Evolutionary conservation across 345 rosid species (phyloP).

Genomic region (Aegle marmelos): DNA sequence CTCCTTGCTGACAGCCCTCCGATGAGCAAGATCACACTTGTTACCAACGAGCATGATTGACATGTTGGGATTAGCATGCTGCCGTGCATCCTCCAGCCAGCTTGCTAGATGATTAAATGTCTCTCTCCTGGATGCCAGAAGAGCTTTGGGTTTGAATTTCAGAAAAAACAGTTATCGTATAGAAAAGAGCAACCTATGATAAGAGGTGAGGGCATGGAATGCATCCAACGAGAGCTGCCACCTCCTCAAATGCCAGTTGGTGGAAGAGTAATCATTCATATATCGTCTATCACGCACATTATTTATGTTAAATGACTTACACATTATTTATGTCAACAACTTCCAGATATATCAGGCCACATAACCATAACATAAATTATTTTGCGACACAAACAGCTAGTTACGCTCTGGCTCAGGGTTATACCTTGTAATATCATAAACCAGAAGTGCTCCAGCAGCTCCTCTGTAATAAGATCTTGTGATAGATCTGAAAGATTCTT

Average conservation of each 20-base stretch:
- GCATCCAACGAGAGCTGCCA: too few species aligned
- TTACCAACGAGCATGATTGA: conserved; percentile 86
- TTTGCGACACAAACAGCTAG: background rate
- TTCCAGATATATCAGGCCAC: background rate
- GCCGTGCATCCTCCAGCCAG: conserved; percentile 98
- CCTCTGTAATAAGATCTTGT: conserved; percentile 97
- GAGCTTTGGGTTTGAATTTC: conserved; percentile 13
- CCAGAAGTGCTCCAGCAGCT: conserved; percentile 97
- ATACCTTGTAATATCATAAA: conserved; percentile 93
- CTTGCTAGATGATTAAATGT: conserved; percentile 95
- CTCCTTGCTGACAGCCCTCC: conserved; percentile 94
- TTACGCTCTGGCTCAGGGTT: too few species aligned
- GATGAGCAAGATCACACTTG: conserved; percentile 84
- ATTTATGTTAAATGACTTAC: background rate
- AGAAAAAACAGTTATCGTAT: background rate
- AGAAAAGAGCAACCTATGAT: background rate
- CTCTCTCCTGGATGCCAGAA: conserved; percentile 65
- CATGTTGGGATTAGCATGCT: conserved; percentile 99
- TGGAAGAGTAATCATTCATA: background rate
- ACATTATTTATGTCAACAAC: background rate
- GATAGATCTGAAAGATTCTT: conserved; percentile 96
- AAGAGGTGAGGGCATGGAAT: background rate
- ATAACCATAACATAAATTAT: background rate
- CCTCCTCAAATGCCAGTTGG: background rate
- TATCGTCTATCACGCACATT: background rate